Evolutionary conservation across 352 stramenopile species (phyloP).

Genomic region (Phytophthora agathidicida): DNA sequence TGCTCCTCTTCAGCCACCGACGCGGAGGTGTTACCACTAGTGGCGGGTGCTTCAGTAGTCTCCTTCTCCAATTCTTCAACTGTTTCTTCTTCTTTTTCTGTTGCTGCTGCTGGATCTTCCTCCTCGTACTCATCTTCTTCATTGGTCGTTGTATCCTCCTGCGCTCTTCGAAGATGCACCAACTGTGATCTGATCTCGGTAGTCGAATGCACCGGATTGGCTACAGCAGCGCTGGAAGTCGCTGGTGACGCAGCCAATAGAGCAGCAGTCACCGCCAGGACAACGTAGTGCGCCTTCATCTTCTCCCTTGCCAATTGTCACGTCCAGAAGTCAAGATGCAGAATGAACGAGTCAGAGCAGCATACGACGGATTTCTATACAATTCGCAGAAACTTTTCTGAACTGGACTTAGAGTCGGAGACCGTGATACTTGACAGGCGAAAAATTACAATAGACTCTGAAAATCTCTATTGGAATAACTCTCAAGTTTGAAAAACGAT

Average conservation of each 20-base stretch:
- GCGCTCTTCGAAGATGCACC: conserved; percentile 20
- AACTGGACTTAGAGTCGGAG: no score
- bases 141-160: conserved; percentile 7
- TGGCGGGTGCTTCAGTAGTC: not conserved
- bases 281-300: conserved; percentile 19
- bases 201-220: conserved; percentile 3
- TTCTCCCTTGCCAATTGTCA: not conserved
- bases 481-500: no score
- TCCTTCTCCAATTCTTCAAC: conserved; percentile 2
- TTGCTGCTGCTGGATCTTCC: not conserved
- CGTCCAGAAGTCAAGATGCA: conserved; percentile 5
- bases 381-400: no score
- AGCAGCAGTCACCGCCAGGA: not conserved
- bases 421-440: conserved; percentile 1
- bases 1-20: conserved; percentile 8
- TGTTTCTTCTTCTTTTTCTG: conserved; percentile 7
- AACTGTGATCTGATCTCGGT: conserved; percentile 8
- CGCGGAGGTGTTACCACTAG: not conserved
- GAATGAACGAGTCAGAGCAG: conserved; percentile 23
- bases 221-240: not conserved
- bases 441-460: no score
- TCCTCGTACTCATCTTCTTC: conserved; percentile 1
- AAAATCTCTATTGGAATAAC: no score
- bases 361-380: no score
- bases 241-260: conserved; percentile 6